phyloP scores from a whole-genome alignment of 257 asterid genomes.

The Rehmannia glutinosa region DNA sequence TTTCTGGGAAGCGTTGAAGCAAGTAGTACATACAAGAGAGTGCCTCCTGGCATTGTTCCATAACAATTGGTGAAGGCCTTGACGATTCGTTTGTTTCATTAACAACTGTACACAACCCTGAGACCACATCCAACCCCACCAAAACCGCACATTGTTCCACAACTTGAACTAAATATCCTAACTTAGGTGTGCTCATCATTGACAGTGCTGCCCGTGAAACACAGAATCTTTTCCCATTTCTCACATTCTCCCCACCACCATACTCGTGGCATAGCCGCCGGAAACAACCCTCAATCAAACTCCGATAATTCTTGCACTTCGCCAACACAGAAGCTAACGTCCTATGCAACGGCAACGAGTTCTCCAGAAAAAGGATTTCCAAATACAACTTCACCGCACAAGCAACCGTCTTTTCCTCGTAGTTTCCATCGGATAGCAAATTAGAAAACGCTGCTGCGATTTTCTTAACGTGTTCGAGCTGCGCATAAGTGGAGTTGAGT shows the following conservation, averaged over 20 bases:
- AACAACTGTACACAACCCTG: constrained; percentile 56
- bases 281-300: constrained; percentile 46
- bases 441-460: constrained; percentile 52
- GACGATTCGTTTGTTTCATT: constrained; percentile 51
- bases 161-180: constrained; percentile 72
- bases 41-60: constrained; percentile 98
- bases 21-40: constrained; percentile 88
- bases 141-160: constrained; percentile 72
- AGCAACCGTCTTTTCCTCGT: constrained; percentile 35
- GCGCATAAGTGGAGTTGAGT: constrained; percentile 79
- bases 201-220: constrained; percentile 87
- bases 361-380: constrained; percentile 75
- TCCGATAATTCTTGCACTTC: constrained; percentile 51
- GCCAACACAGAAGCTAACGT: constrained; percentile 69
- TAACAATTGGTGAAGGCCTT: constrained; percentile 86
- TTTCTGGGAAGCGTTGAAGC: constrained; percentile 81
- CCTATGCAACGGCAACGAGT: constrained; percentile 77
- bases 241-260: constrained; percentile 39
- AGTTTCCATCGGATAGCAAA: constrained; percentile 42
- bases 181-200: constrained; percentile 85
- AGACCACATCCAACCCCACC: constrained; percentile 73
- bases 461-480: constrained; percentile 72
- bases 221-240: constrained; percentile 65
- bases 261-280: constrained; percentile 68
- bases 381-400: constrained; percentile 53